Percentiles rank a stretch among this genome's conserved stretches.
Conservation (phyloP, 1,139 yeast genomes). For the Taphrina pruni region DNA sequence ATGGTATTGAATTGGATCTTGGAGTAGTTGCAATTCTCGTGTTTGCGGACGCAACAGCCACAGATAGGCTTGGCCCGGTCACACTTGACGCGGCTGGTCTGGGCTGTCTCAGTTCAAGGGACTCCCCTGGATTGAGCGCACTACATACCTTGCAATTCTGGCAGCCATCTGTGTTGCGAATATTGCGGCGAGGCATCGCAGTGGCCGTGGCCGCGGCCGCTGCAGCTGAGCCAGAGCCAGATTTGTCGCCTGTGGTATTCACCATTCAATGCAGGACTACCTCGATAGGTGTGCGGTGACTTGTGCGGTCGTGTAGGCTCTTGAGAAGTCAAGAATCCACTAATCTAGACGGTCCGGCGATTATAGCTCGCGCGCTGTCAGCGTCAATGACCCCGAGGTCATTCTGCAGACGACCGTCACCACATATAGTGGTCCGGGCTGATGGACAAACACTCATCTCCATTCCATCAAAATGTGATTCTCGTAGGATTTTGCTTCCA, state of each 20-base stretch:
- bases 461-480: conserved; percentile 1
- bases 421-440: conserved; percentile 5
- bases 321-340: background rate
- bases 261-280: background rate
- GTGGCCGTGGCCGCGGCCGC: background rate
- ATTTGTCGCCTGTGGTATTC: background rate
- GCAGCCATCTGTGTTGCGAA: conserved; percentile 29
- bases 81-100: conserved; percentile 31
- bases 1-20: conserved; percentile 33
- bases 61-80: conserved; percentile 32
- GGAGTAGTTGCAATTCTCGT: conserved; percentile 29
- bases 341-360: background rate
- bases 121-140: background rate
- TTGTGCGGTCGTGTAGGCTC: too few species aligned
- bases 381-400: conserved; percentile 4
- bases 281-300: too few species aligned
- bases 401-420: conserved; percentile 3
- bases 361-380: background rate
- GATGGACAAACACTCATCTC: conserved; percentile 1
- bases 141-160: conserved; percentile 31
- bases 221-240: background rate
- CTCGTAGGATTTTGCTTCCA: conserved; percentile 10
- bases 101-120: background rate
- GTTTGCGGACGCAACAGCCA: conserved; percentile 24
- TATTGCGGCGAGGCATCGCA: background rate